Conservation (phyloP, 352 stramenopile species). For the Detonula confervacea region DNA sequence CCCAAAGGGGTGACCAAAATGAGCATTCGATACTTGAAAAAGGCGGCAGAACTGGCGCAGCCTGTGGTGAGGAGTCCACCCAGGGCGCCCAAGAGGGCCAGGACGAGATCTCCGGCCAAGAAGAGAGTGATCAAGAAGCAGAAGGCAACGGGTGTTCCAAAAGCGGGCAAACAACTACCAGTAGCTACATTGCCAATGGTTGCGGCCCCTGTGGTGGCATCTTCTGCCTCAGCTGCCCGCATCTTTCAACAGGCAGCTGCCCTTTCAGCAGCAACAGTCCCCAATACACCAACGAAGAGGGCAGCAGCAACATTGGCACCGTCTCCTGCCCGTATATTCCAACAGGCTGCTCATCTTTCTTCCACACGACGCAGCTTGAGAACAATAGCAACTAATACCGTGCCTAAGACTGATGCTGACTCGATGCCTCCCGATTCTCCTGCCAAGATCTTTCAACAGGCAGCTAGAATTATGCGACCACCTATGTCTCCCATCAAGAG, state of each 20-base stretch:
- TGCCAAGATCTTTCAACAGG: constrained; percentile 11
- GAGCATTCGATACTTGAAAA: constrained; percentile 38
- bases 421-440: too few species aligned
- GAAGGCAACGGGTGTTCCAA: constrained; percentile 17
- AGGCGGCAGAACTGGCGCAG: neutral
- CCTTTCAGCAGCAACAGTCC: too few species aligned
- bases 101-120: constrained; percentile 15
- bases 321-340: too few species aligned
- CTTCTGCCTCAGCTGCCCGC: neutral
- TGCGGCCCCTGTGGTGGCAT: too few species aligned
- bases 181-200: too few species aligned
- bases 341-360: too few species aligned
- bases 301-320: neutral
- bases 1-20: constrained; percentile 57
- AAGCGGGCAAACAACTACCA: neutral
- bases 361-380: too few species aligned
- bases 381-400: too few species aligned
- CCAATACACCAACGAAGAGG: too few species aligned
- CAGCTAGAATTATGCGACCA: constrained; percentile 12
- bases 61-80: neutral
- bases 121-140: constrained; percentile 26
- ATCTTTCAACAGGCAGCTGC: neutral
- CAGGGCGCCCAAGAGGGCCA: constrained; percentile 26
- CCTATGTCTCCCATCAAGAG: constrained; percentile 34
- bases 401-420: too few species aligned